Base-by-base conservation (phyloP, 1,139 yeast genomes). In the Candida frijolesensis region DNA sequence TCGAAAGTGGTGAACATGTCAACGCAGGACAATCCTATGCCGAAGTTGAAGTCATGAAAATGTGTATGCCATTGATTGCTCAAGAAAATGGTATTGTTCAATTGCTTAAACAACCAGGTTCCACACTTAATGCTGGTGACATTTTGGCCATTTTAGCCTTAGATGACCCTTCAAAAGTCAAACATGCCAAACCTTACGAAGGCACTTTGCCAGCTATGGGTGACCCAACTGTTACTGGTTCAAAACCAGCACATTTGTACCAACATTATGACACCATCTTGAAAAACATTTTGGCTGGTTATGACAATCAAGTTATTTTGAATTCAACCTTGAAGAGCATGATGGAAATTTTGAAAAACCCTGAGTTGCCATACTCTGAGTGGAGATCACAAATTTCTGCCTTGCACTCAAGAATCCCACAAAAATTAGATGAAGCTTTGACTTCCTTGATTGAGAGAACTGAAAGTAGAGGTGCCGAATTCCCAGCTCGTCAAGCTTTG, bases 41-140 rank as follows among this genome's bases (percentile, higher is more conserved):
- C 44, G 99, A 94, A 74, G 97, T 94, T 52, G 99, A 94, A 76
- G 99, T 94, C 60, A 94, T 94, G 99, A 94, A 94, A 74, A 92
- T 92, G 98, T 87, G 89, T 69, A 89, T 89, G 95, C 96, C 96
- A 47, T 79, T 92, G 64, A 78, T 90, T 63, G 94, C 97, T 33
- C 90, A 85, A 69, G 99, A 92, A 70, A 87, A 89, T 64, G 99
- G 99, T 79, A 78, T 83, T 54, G 91, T 92, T 47, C 97, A 94
- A 74, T 78, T 91, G 49, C 84, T 94, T 65, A 92, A 94, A 71
- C 99, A 95, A 72, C 98, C 99, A n/a, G 99, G 99, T 52, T 87
- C 97, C 10, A 90, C 96, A 39, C 87, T 94, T 54, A 84, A 84
- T 62, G 97, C 98, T 46, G 99, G 99, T 72, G 99, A 94, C 66